Evolutionary conservation across 768 basidiomycete species (phyloP).

Genomic region (Trametes sanguinea): DNA sequence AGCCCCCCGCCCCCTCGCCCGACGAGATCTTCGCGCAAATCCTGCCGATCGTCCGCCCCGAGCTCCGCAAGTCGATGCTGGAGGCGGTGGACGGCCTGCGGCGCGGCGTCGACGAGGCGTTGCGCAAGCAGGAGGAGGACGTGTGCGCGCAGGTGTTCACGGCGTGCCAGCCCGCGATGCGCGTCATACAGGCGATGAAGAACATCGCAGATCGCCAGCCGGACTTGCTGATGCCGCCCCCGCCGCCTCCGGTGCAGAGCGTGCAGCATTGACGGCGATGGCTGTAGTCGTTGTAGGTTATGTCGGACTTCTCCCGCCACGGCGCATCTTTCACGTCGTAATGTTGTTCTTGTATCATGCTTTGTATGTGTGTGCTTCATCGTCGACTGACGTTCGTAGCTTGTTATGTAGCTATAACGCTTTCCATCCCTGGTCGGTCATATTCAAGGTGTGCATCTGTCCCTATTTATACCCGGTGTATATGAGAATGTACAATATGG

Average conservation of each 20-base stretch:
- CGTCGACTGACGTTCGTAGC: too few relatives aligned
- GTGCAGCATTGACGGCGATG: constrained; percentile 7
- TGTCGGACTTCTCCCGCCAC: too few relatives aligned
- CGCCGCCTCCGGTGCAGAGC: constrained; percentile 14
- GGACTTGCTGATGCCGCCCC: constrained; percentile 9
- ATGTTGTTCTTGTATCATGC: too few relatives aligned
- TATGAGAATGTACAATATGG: not conserved
- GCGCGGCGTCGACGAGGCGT: constrained; percentile 9
- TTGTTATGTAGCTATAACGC: too few relatives aligned
- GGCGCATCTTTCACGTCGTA: too few relatives aligned
- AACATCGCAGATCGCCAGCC: constrained; percentile 8
- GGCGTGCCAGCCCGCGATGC: constrained; percentile 4
- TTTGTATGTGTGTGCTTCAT: too few relatives aligned
- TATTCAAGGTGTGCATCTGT: not conserved
- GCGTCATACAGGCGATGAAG: constrained; percentile 1
- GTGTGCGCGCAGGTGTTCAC: constrained; percentile 10
- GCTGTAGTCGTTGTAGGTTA: too few relatives aligned
- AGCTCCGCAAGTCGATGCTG: not conserved
- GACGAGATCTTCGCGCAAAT: constrained; percentile 11
- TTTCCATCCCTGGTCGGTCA: too few relatives aligned
- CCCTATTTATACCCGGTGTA: not conserved
- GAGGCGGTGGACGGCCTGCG: constrained; percentile 2
- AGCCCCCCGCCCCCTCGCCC: constrained; percentile 1
- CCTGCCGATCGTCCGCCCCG: not conserved
- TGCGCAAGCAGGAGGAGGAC: constrained; percentile 7